Percentiles rank a stretch among this genome's conserved stretches.
Conservation (phyloP, 352 stramenopile genomes). For the Phytophthora fragariae region DNA sequence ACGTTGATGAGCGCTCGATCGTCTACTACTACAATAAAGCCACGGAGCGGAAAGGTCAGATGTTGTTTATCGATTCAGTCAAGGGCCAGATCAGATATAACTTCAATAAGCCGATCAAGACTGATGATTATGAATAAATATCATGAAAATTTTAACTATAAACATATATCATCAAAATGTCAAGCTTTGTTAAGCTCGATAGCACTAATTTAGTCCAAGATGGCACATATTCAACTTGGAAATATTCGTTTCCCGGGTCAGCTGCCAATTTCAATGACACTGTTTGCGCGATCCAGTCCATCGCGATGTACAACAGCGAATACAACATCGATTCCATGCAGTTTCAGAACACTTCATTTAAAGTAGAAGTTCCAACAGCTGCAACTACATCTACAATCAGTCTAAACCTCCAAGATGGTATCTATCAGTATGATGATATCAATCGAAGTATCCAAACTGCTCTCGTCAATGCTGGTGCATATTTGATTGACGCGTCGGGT, state of each 20-base stretch:
- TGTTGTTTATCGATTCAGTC: too few relatives aligned
- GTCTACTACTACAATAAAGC: too few relatives aligned
- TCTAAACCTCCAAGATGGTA: slow-evolving; percentile 10
- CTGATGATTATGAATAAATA: too few relatives aligned
- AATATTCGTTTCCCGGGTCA: not conserved
- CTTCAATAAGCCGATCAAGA: too few relatives aligned
- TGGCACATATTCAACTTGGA: not conserved
- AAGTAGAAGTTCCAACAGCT: slow-evolving; percentile 20
- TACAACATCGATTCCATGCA: slow-evolving; percentile 18
- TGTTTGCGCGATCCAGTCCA: slow-evolving; percentile 8
- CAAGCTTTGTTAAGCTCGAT: slow-evolving; percentile 15
- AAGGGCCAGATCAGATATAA: too few relatives aligned
- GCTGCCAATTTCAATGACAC: not conserved
- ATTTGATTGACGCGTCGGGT: slow-evolving; percentile 10
- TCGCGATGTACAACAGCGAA: slow-evolving; percentile 6
- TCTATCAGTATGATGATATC: slow-evolving; percentile 11
- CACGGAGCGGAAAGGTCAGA: too few relatives aligned
- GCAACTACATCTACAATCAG: slow-evolving; percentile 1
- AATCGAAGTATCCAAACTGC: slow-evolving; percentile 17
- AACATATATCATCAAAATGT: too few relatives aligned
- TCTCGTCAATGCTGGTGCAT: slow-evolving; percentile 15
- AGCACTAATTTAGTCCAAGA: slow-evolving; percentile 20
- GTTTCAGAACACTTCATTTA: slow-evolving; percentile 10
- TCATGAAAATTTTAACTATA: too few relatives aligned
- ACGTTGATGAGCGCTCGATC: too few relatives aligned